Conservation (phyloP, 2,329 filamentous ascomycete genomes). For the Cyclaneusma minus region DNA sequence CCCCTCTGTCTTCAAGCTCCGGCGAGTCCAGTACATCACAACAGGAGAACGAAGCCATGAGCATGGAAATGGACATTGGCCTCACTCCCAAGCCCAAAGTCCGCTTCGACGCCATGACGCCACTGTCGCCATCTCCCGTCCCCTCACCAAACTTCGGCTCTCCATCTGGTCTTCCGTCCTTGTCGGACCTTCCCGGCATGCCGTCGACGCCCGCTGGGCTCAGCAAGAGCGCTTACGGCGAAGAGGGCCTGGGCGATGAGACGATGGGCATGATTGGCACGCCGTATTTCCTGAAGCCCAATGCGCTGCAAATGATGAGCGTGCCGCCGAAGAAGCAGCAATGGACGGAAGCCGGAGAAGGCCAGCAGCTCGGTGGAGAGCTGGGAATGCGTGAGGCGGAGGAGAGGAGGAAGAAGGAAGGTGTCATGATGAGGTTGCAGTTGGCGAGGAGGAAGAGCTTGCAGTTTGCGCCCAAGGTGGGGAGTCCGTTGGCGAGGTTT, state of each 20-base stretch:
- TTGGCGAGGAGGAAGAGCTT: constrained; percentile 62
- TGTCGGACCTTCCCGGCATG: no score
- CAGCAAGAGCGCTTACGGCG: no score
- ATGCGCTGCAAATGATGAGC: constrained; percentile 17
- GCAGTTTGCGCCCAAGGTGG: constrained; percentile 61
- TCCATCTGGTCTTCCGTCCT: no score
- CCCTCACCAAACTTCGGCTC: no score
- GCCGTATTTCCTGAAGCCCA: constrained; percentile 17
- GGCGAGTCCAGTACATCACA: constrained; percentile 5
- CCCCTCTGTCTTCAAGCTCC: constrained; percentile 10
- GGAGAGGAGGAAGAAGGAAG: constrained; percentile 32
- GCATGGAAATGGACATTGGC: background rate
- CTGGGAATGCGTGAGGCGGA: constrained; percentile 14
- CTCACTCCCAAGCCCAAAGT: background rate
- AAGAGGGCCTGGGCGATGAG: no score
- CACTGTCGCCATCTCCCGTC: no score
- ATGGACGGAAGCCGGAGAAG: constrained; percentile 11
- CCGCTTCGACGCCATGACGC: no score
- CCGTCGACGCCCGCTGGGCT: no score
- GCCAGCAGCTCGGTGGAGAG: constrained; percentile 3
- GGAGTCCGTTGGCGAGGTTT: constrained; percentile 53
- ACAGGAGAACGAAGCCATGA: constrained; percentile 4
- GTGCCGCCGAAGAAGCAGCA: constrained; percentile 12
- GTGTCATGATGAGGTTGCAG: constrained; percentile 32
- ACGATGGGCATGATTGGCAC: no score